Evolutionary conservation across 2,329 filamentous ascomycete genomes (phyloP), one percentile per base, ranked within the genome.

Genomic region (Sporothrix sp.): DNA sequence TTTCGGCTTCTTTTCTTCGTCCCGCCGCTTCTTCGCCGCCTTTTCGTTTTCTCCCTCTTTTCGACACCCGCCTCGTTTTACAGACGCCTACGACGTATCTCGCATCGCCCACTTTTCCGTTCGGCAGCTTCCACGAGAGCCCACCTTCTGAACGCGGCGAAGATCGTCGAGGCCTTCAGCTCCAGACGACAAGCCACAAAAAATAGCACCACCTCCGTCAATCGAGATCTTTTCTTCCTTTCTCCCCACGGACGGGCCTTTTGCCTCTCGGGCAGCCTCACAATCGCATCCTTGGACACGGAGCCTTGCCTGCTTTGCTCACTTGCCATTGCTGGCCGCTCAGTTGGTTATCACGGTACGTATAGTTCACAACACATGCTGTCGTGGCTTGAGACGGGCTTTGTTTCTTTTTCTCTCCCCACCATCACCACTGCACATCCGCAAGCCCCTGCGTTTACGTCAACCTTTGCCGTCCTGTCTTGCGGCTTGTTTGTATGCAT

Each of bases 81-180:
- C 30, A 11, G 11, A 7, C 13, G 25, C 30, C 32, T 36, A 27
- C 21, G 38, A 4, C 18, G 6, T 27, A 28, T 27, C 28, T 27
- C 23, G n/a, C n/a, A n/a, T 43, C 38, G n/a, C 38, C 38, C 45
- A 30, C 35, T 47, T 40, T 36, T 48, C 36, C 35, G 14, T 25
- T 37, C 33, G 21, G 7, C n/a, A 13, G 7, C n/a, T 45, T 30
- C 23, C 50, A 46, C 36, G 35, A 47, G 13, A 37, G 44, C 50
- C 50, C 50, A 44, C 50, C 38, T 48, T 20, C 52, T 45, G 14
- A 53, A 53, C 45, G 13, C 33, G 42, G 52, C 30, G 36, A 56
- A 53, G 54, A 56, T 56, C 54, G 49, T 43, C 54, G 40, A 27
- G 32, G n/a, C 45, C 48, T 36, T 37, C 43, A 47, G 39, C 42